These are phyloP conservation scores for Leccinum incarnatum DNA, from an alignment of 768 basidiomycete genomes.

Conservation along the genomic window DNA sequence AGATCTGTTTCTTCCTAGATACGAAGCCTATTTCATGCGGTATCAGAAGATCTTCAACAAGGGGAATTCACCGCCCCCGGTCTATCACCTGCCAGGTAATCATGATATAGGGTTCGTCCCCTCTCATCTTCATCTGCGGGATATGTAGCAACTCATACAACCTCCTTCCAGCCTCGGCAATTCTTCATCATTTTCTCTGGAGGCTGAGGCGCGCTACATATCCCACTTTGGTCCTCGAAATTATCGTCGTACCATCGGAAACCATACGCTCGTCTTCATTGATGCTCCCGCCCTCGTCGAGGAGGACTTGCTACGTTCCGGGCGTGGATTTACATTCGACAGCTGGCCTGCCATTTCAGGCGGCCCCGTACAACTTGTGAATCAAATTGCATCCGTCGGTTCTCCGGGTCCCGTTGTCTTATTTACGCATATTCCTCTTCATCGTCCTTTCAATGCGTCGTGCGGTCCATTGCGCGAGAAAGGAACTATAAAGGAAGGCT, in stretches of 20 bases:
- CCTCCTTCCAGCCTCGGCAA: slow-evolving; percentile 28
- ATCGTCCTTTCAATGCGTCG: slow-evolving; percentile 57
- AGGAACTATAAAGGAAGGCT: slow-evolving; percentile 68
- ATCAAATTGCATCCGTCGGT: slow-evolving; percentile 31
- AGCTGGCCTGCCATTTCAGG: slow-evolving; percentile 48
- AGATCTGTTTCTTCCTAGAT: slow-evolving; percentile 47
- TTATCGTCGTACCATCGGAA: slow-evolving; percentile 58
- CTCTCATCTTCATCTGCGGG: slow-evolving; percentile 1
- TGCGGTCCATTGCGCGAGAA: slow-evolving; percentile 82
- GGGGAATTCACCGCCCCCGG: slow-evolving; percentile 42
- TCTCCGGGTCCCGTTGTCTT: slow-evolving; percentile 56
- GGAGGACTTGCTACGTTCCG: slow-evolving; percentile 58
- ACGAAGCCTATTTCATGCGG: slow-evolving; percentile 62
- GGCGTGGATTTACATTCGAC: slow-evolving; percentile 38
- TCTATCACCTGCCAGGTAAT: slow-evolving; percentile 83
- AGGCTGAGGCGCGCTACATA: slow-evolving; percentile 56
- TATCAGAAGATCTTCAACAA: slow-evolving; percentile 70
- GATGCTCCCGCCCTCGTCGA: slow-evolving; percentile 75
- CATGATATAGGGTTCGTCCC: slow-evolving; percentile 75
- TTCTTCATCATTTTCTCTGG: slow-evolving; percentile 34
- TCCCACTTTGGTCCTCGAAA: slow-evolving; percentile 77
- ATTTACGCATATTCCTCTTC: slow-evolving; percentile 88
- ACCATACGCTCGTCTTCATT: slow-evolving; percentile 69
- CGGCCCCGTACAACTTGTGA: slow-evolving; percentile 56
- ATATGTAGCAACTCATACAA: slow-evolving; percentile 2